Evolutionary conservation across 2,329 filamentous ascomycete species (phyloP).

Genomic region (Monosporascus cannonballus): DNA sequence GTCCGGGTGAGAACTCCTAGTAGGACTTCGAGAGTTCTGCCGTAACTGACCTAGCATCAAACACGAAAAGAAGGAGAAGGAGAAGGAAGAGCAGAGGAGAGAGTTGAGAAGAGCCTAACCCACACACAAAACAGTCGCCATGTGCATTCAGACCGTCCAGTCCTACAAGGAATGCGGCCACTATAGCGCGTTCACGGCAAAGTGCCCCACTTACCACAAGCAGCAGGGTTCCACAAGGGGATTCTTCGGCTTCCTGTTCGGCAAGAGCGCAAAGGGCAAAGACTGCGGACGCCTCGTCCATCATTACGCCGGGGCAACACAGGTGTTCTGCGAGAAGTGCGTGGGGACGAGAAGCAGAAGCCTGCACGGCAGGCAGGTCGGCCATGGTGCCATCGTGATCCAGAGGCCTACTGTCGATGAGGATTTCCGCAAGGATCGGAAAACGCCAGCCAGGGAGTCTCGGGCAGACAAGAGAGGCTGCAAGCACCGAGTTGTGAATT

Average conservation of each 20-base stretch:
- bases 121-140: slow-evolving; percentile 1
- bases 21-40: too few species aligned
- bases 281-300: slow-evolving; percentile 19
- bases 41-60: too few species aligned
- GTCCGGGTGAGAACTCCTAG: too few species aligned
- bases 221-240: slow-evolving; percentile 13
- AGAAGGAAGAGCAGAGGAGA: too few species aligned
- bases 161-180: slow-evolving; percentile 18
- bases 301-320: slow-evolving; percentile 5
- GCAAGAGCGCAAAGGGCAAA: slow-evolving; percentile 4
- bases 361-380: slow-evolving; percentile 7
- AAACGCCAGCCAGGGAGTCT: slow-evolving; percentile 1
- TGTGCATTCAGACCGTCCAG: slow-evolving; percentile 18
- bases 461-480: neutral
- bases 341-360: slow-evolving; percentile 3
- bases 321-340: slow-evolving; percentile 16
- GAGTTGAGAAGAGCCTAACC: neutral
- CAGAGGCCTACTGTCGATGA: slow-evolving; percentile 8
- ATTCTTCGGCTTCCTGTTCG: slow-evolving; percentile 14
- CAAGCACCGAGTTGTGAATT: slow-evolving; percentile 4
- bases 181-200: slow-evolving; percentile 8
- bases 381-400: slow-evolving; percentile 16
- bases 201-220: slow-evolving; percentile 17
- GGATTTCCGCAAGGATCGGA: slow-evolving; percentile 6
- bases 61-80: too few species aligned